Base-by-base conservation (phyloP, 352 stramenopile genomes). In the Albugo laibachii region DNA sequence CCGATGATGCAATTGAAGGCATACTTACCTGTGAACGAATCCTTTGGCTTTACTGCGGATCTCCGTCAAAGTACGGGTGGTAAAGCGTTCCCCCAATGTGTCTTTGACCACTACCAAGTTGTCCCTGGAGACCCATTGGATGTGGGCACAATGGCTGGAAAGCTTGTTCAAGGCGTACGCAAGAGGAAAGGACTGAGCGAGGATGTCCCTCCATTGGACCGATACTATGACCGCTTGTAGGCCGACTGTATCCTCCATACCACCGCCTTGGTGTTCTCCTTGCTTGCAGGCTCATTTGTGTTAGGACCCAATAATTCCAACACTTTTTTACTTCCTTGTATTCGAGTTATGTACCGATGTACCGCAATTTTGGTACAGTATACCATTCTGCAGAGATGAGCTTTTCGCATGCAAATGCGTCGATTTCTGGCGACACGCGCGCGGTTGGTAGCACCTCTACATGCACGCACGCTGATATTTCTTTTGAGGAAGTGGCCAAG, bases 201-300 rank as follows among this genome's bases (percentile, higher is more conserved):
- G 13, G 94, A 97, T 15, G 92, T 99, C 65, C 95, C 96, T 47
- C 91, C 95, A 52, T 80, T 98, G 56, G 92, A 96, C 68, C 88
- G 95, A 63, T 99, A 98, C 86, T 89, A 98, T 58, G 95, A 99
- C 81, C 97, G 97, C 76, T 87, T 99, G 59, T 99, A 99, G 97
- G 57, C 8, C 14, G 16, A 14, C 8, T 43, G 8, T 43, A 24
- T 8, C 3, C 3, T 43, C 24, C 24, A 3, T 31, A 31, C 24
- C 24, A 31, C 24, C 24, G 24, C 3, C 24, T 8, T 10, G 8
- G 24, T 31, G 24, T 31, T 31, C 24, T 31, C 24, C 3, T 31
- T 31, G 24, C 3, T 31, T 31, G 24, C 24, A 31, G 24, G 24
- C 24, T 31, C 24, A 31, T 31, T n/a, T 31, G 24, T 31, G 24